Evolutionary conservation across 805 yeast genomes (phyloP).

Genomic region (Teunomyces stri): DNA sequence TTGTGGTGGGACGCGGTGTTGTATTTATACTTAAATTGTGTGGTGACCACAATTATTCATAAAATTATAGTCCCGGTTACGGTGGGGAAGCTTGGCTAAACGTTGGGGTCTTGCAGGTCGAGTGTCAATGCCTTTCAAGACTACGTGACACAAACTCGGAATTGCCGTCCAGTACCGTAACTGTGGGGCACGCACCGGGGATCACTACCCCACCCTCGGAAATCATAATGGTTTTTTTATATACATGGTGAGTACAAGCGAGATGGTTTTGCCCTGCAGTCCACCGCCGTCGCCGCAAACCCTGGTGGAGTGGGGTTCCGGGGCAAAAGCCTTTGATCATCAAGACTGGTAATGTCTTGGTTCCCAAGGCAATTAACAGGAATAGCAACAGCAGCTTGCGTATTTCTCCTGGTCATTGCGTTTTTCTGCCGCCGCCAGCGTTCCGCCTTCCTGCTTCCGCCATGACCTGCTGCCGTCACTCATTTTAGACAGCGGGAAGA

Average conservation of each 20-base stretch:
- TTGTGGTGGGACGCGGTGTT: not conserved
- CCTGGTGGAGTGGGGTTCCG: not conserved
- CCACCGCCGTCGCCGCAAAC: not conserved
- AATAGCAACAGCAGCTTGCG: not conserved
- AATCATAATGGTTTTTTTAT: not conserved
- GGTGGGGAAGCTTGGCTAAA: constrained; percentile 3
- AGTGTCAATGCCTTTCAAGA: constrained; percentile 1
- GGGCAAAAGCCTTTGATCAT: not conserved
- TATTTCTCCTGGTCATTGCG: no score
- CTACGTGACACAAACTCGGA: constrained; percentile 1
- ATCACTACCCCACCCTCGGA: not conserved
- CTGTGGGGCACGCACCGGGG: not conserved
- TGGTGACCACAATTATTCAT: not conserved
- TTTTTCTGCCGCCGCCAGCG: not conserved
- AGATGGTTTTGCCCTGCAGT: constrained; percentile 3
- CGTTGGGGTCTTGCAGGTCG: not conserved
- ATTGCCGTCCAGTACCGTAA: not conserved
- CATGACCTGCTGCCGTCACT: not conserved
- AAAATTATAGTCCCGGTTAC: not conserved
- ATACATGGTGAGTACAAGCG: constrained; percentile 4
- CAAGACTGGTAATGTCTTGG: no score
- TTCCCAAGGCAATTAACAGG: not conserved
- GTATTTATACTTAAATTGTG: constrained; percentile 1
- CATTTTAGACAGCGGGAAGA: not conserved
- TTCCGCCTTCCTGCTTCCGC: not conserved